Conservation (phyloP, 192 early-diverging fungal species). For the Coemansia sp. region DNA sequence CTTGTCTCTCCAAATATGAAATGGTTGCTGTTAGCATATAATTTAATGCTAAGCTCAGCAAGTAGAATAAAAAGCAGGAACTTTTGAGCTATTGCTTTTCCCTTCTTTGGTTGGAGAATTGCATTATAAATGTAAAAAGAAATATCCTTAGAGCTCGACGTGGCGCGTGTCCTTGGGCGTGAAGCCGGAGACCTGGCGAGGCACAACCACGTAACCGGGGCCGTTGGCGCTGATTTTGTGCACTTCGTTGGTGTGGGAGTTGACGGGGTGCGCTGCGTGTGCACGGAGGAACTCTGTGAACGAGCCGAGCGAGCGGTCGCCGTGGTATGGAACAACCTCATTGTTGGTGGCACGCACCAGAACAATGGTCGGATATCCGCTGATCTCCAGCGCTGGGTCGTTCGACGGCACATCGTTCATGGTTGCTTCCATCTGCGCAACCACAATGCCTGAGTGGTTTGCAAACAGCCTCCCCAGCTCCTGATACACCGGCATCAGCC, state of each 20-base stretch:
- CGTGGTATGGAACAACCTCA: slow-evolving; percentile 73
- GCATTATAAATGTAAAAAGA: neutral
- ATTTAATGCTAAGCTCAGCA: too few species aligned
- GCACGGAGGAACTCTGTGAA: slow-evolving; percentile 75
- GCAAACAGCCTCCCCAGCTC: slow-evolving; percentile 67
- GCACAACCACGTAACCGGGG: slow-evolving; percentile 13
- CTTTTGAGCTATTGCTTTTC: too few species aligned
- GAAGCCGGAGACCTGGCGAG: slow-evolving; percentile 20
- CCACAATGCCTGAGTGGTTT: slow-evolving; percentile 54
- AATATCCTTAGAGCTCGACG: slow-evolving; percentile 28
- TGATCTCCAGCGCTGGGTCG: slow-evolving; percentile 64
- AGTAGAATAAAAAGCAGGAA: too few species aligned
- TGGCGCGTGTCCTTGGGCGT: slow-evolving; percentile 53
- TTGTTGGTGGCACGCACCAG: slow-evolving; percentile 85
- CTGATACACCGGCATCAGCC: slow-evolving; percentile 73
- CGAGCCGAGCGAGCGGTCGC: slow-evolving; percentile 75
- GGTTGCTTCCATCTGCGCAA: slow-evolving; percentile 94
- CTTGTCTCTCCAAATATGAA: too few species aligned
- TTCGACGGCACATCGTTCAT: slow-evolving; percentile 85
- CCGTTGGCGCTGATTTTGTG: slow-evolving; percentile 1
- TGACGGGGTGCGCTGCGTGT: slow-evolving; percentile 58
- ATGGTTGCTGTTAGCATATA: too few species aligned
- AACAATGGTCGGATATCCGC: slow-evolving; percentile 94
- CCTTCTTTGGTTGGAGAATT: neutral
- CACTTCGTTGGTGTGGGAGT: slow-evolving; percentile 5